Evolutionary conservation across 108 stramenopile genomes (phyloP).

Genomic region (Conticribra weissflogii): DNA sequence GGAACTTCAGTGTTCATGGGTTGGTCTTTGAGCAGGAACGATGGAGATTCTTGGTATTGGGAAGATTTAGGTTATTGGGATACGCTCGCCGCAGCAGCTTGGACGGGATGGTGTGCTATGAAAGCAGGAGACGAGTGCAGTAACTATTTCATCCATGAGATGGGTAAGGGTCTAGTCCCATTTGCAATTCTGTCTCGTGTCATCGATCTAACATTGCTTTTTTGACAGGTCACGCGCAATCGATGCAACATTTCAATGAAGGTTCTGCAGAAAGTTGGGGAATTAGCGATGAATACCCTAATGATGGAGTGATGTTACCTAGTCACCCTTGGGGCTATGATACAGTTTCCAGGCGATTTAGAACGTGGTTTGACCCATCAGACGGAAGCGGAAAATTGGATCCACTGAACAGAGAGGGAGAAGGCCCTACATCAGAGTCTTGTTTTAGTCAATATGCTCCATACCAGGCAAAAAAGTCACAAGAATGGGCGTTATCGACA

Average conservation of each 20-base stretch:
- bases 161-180: background rate
- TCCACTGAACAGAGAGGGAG: constrained; percentile 16
- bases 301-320: constrained; percentile 3
- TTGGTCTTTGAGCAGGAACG: constrained; percentile 1
- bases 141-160: constrained; percentile 20
- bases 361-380: constrained; percentile 16
- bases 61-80: constrained; percentile 25
- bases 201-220: background rate
- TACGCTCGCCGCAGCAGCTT: constrained; percentile 14
- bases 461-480: constrained; percentile 19
- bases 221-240: constrained; percentile 1
- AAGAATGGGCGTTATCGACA: constrained; percentile 12
- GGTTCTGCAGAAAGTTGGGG: constrained; percentile 10
- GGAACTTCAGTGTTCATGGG: constrained; percentile 14
- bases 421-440: constrained; percentile 1
- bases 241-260: constrained; percentile 10
- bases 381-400: constrained; percentile 10
- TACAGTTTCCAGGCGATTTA: constrained; percentile 3
- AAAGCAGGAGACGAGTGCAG: constrained; percentile 22
- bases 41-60: constrained; percentile 7
- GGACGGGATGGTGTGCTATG: constrained; percentile 27
- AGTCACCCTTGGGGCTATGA: constrained; percentile 17
- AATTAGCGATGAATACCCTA: constrained; percentile 13
- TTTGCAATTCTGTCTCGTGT: background rate
- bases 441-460: constrained; percentile 26